A percentile compares a stretch with the other conserved stretches of the same genome.
phyloP scores from a whole-genome alignment of 495 filamentous ascomycete genomes.

The Hypoxylon subgilvum region DNA sequence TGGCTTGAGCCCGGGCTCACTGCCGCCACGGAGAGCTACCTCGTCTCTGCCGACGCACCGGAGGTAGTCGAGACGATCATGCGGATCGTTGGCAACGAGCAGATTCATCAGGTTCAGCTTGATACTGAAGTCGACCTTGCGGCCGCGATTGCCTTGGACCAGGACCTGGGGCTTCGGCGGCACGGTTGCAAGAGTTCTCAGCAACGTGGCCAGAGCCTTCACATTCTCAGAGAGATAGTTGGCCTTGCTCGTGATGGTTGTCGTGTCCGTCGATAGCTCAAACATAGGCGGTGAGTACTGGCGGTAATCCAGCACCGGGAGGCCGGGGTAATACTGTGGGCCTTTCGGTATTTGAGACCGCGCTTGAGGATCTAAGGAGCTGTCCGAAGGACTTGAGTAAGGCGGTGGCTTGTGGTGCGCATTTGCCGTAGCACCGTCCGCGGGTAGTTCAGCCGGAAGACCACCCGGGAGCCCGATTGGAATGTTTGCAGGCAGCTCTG shows the following conservation, averaged over 20 bases:
- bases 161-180: slow-evolving; percentile 60
- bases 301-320: slow-evolving; percentile 57
- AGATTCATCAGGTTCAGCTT: slow-evolving; percentile 61
- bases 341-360: slow-evolving; percentile 31
- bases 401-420: slow-evolving; percentile 45
- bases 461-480: slow-evolving; percentile 6
- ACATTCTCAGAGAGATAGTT: slow-evolving; percentile 50
- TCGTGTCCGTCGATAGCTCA: slow-evolving; percentile 54
- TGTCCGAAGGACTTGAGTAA: slow-evolving; percentile 52
- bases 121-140: slow-evolving; percentile 54
- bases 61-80: slow-evolving; percentile 57
- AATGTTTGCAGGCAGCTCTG: slow-evolving; percentile 7
- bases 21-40: slow-evolving; percentile 54
- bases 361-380: slow-evolving; percentile 29
- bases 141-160: slow-evolving; percentile 48
- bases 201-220: slow-evolving; percentile 48
- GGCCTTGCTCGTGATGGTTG: slow-evolving; percentile 50
- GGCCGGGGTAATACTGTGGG: slow-evolving; percentile 50
- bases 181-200: slow-evolving; percentile 54
- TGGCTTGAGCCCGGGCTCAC: slow-evolving; percentile 47
- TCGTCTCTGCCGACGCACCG: slow-evolving; percentile 57
- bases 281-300: slow-evolving; percentile 57
- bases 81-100: slow-evolving; percentile 49
- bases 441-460: slow-evolving; percentile 14
- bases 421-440: background rate